Conservation (phyloP, 441 rosid genomes). For the Rhodomyrtus psidioides region DNA sequence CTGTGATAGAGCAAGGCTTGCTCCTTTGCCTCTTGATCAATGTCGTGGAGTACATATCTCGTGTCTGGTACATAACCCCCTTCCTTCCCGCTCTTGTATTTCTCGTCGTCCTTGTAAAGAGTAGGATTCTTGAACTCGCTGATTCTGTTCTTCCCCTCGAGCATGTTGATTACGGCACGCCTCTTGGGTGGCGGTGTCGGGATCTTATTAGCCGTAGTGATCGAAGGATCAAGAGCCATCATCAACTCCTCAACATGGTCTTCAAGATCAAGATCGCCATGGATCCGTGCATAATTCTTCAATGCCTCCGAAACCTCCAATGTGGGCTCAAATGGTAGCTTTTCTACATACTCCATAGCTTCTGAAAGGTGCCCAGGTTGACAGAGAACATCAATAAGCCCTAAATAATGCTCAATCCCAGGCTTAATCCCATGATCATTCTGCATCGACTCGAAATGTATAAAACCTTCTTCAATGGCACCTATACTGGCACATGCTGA, state of each 20-base stretch:
- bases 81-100: slow-evolving; percentile 50
- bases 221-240: slow-evolving; percentile 60
- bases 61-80: slow-evolving; percentile 70
- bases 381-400: slow-evolving; percentile 69
- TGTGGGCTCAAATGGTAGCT: slow-evolving; percentile 57
- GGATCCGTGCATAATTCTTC: slow-evolving; percentile 47
- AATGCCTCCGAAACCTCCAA: slow-evolving; percentile 67
- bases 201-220: slow-evolving; percentile 37
- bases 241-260: slow-evolving; percentile 60
- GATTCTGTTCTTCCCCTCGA: slow-evolving; percentile 58
- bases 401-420: slow-evolving; percentile 46
- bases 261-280: slow-evolving; percentile 75
- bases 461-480: slow-evolving; percentile 76
- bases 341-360: slow-evolving; percentile 46
- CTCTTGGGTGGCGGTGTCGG: slow-evolving; percentile 49
- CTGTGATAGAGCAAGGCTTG: slow-evolving; percentile 81
- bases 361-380: slow-evolving; percentile 71
- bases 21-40: slow-evolving; percentile 86
- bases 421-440: slow-evolving; percentile 58
- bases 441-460: slow-evolving; percentile 65
- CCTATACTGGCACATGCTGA: slow-evolving; percentile 69
- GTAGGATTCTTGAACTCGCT: slow-evolving; percentile 52
- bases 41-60: slow-evolving; percentile 69
- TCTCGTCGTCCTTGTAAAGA: slow-evolving; percentile 68
- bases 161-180: slow-evolving; percentile 45